These are phyloP conservation scores for Cryptosporidium ryanae DNA, from an alignment of 169 alveolate genomes.

Conservation along the genomic window DNA sequence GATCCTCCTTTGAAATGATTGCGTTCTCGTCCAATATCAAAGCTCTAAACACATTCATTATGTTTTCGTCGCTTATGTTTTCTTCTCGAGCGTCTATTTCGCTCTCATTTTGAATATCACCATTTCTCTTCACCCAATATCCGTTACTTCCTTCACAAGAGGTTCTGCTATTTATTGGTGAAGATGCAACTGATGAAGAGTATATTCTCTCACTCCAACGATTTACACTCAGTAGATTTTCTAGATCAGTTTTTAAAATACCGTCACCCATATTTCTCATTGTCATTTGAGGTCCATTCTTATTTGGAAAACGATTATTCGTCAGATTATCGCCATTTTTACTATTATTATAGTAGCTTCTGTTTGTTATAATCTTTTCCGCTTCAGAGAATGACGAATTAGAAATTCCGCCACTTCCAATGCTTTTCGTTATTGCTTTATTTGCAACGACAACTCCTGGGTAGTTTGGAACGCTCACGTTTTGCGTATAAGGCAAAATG, in stretches of 20 bases:
- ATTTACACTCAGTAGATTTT: neutral
- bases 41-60: conserved; percentile 68
- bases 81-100: neutral
- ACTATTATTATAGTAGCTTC: neutral
- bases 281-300: neutral
- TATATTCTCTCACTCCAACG: neutral
- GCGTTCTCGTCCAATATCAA: conserved; percentile 45
- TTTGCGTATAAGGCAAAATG: conserved; percentile 84
- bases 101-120: conserved; percentile 1
- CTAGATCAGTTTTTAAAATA: neutral
- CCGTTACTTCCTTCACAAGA: conserved; percentile 9
- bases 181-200: conserved; percentile 3
- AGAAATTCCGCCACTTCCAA: neutral
- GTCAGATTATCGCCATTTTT: neutral
- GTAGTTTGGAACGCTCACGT: conserved; percentile 51
- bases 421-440: conserved; percentile 3
- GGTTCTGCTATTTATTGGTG: conserved; percentile 47
- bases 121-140: conserved; percentile 30
- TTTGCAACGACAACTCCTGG: conserved; percentile 65
- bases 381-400: neutral
- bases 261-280: neutral
- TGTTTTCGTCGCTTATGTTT: conserved; percentile 19
- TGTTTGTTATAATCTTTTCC: conserved; percentile 6
- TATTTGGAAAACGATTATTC: neutral
- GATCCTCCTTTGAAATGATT: neutral